Evolutionary conservation across 75 land plant genomes (phyloP), one percentile per base, ranked within the genome.

Genomic region (Chamaecyparis obtusa): DNA sequence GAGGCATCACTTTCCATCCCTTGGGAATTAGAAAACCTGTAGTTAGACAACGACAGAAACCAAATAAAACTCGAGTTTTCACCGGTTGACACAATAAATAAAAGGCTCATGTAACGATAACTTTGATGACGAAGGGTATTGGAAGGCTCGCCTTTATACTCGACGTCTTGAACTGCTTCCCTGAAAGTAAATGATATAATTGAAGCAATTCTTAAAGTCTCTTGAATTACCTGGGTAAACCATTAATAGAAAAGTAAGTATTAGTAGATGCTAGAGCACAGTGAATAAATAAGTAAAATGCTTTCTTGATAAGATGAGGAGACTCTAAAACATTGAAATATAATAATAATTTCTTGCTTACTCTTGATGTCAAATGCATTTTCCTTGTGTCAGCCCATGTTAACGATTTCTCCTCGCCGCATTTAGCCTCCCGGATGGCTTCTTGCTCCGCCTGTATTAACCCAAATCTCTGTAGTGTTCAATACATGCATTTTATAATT

Each of bases 361-460:
- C 99, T 92, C 90, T 91, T 35, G 89, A 86, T 33, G 99, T 97
- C 56, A 94, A 67, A 0, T 86, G 89, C 99, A 97, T 97, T 86
- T 89, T 90, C 81, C 91, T 95, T 3, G 94, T 96, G 56, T 97
- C 96, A 32, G 88, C 88, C 99, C 95, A 96, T 37, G 94, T 91
- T 85, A 71, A 71, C 0, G 95, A 87, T 15, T 88, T 43, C n/a
- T 64, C 64, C 4, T 87, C 83, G 35, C 48, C 82, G 3, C 60
- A 83, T 86, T 91, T 90, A 7, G 72, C 72, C 41, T 89, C 89
- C 48, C 74, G 75, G 16, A 95, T 88, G 9, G 85, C 92, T 60
- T 78, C 87, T 48, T 93, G 95, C 78, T 95, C 95, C 0, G 82
- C 92, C 92, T 93, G 92, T 72, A n/a, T n/a, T n/a, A 90, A 33